phyloP scores from a whole-genome alignment of 1,139 yeast species.

The Petasospora fabianii region DNA sequence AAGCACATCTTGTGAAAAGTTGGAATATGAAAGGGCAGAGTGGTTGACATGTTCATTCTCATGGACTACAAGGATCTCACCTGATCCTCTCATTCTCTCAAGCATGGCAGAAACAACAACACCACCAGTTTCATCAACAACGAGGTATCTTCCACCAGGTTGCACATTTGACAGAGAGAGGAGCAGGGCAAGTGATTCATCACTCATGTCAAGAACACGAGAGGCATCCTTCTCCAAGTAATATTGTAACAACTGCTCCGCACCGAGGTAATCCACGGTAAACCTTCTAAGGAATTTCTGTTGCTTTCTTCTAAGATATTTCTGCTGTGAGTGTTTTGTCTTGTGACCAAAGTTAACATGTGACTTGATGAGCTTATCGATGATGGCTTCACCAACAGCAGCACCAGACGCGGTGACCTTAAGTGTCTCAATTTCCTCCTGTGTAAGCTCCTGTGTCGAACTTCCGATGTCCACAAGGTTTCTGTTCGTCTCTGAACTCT shows the following conservation, averaged over 20 bases:
- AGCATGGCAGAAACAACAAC: conserved; percentile 75
- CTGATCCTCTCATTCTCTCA: conserved; percentile 86
- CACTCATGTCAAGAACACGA: conserved; percentile 76
- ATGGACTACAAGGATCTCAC: conserved; percentile 72
- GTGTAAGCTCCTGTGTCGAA: conserved; percentile 67
- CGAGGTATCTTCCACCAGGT: conserved; percentile 85
- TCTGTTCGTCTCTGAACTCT: conserved; percentile 60
- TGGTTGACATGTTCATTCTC: conserved; percentile 91
- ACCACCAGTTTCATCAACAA: conserved; percentile 91
- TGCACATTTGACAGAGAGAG: conserved; percentile 75
- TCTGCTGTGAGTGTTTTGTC: conserved; percentile 86
- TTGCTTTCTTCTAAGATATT: conserved; percentile 86
- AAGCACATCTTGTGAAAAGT: conserved; percentile 51
- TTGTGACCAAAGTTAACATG: conserved; percentile 88
- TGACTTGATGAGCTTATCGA: conserved; percentile 74
- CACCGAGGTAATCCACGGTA: conserved; percentile 74
- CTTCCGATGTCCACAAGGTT: conserved; percentile 71
- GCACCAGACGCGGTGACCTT: conserved; percentile 64
- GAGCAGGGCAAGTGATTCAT: conserved; percentile 75
- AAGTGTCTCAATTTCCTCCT: conserved; percentile 75
- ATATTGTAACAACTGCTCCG: conserved; percentile 70
- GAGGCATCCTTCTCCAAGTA: conserved; percentile 70
- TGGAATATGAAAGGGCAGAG: conserved; percentile 64
- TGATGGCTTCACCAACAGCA: conserved; percentile 73
- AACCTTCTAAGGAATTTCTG: conserved; percentile 85